phyloP scores from a whole-genome alignment of 768 basidiomycete species.

The Sarcodon aspratus region DNA sequence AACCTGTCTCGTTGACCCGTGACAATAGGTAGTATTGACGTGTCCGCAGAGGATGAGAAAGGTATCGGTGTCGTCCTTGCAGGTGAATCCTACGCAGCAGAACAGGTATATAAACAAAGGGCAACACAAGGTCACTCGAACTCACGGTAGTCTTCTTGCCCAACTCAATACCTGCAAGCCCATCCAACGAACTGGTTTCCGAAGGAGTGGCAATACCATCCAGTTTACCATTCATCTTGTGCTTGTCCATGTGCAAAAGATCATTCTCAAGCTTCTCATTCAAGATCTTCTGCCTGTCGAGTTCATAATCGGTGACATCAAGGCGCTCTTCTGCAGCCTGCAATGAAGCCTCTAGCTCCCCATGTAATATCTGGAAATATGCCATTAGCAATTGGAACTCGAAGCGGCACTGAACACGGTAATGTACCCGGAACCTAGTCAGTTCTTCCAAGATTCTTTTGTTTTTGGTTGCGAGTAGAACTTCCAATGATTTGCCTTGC shows the following conservation, averaged over 20 bases:
- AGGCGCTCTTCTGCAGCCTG: slow-evolving; percentile 47
- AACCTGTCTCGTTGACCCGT: slow-evolving; percentile 97
- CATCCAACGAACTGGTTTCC: slow-evolving; percentile 29
- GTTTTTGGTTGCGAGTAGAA: slow-evolving; percentile 87
- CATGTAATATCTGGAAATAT: slow-evolving; percentile 56
- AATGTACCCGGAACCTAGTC: slow-evolving; percentile 73
- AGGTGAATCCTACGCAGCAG: slow-evolving; percentile 10
- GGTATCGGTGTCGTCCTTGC: slow-evolving; percentile 54
- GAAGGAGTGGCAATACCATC: slow-evolving; percentile 12
- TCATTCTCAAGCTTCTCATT: slow-evolving; percentile 93
- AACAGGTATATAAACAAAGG: slow-evolving; percentile 1
- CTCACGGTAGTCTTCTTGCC: slow-evolving; percentile 41
- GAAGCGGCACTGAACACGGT: not conserved
- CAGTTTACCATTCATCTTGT: slow-evolving; percentile 25
- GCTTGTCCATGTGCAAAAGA: slow-evolving; percentile 68
- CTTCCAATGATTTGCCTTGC: slow-evolving; percentile 78
- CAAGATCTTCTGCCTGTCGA: slow-evolving; percentile 66
- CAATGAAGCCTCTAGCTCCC: slow-evolving; percentile 68
- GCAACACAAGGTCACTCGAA: slow-evolving; percentile 1
- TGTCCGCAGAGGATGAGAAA: slow-evolving; percentile 70
- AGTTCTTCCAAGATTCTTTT: slow-evolving; percentile 86
- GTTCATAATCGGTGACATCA: slow-evolving; percentile 44
- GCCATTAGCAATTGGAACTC: not conserved
- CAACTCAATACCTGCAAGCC: slow-evolving; percentile 64
- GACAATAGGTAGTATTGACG: slow-evolving; percentile 95